Conservation (phyloP, 768 basidiomycete genomes). For the Lepiota venenata region DNA sequence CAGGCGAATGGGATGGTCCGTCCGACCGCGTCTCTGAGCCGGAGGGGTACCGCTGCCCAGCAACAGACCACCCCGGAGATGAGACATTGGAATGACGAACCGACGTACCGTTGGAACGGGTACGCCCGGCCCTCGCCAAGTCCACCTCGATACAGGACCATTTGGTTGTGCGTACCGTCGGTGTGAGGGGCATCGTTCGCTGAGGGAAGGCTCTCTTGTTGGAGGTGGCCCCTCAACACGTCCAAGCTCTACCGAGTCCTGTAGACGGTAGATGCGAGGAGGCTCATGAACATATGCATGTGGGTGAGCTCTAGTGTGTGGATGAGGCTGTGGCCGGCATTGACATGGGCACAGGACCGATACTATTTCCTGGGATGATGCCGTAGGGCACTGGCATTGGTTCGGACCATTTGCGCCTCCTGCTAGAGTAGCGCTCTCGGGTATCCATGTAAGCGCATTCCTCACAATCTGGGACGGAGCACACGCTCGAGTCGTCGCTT, state of each 20-base stretch:
- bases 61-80: constrained; percentile 6
- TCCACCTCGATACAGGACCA: constrained; percentile 1
- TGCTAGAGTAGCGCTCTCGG: background rate
- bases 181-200: background rate
- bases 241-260: background rate
- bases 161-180: background rate
- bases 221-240: background rate
- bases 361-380: background rate
- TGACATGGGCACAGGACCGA: background rate
- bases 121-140: background rate
- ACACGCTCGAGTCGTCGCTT: constrained; percentile 1
- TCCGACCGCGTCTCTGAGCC: constrained; percentile 9
- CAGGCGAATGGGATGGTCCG: background rate
- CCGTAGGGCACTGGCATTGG: constrained; percentile 1
- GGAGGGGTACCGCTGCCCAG: constrained; percentile 4
- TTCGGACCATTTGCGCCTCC: background rate
- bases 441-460: constrained; percentile 5
- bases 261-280: constrained; percentile 4
- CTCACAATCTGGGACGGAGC: constrained; percentile 4
- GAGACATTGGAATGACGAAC: constrained; percentile 1
- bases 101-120: background rate
- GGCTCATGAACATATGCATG: background rate
- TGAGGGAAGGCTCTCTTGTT: background rate
- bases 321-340: background rate
- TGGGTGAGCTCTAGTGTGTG: background rate